A percentile compares a stretch with the other conserved stretches of the same genome.
These are phyloP conservation scores for Pseudonectria buxi DNA, from an alignment of 2,329 filamentous ascomycete species.

Conservation along the genomic window DNA sequence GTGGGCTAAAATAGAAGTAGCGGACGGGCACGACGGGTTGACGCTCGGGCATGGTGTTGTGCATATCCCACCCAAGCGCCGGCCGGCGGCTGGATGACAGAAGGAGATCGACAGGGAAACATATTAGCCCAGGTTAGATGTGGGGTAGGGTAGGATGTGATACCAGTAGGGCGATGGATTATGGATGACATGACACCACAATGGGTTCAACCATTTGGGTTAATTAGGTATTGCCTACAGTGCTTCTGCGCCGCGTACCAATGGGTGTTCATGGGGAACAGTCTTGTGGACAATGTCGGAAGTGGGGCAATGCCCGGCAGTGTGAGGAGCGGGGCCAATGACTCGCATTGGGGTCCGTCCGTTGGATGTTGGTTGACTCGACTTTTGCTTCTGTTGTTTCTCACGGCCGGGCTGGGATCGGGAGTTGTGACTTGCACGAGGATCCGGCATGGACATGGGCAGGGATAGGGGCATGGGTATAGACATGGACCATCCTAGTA, in stretches of 20 bases:
- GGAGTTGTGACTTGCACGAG: not conserved
- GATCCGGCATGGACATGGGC: too few species aligned
- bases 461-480: too few species aligned
- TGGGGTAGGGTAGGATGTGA: constrained; percentile 11
- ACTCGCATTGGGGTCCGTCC: constrained; percentile 21
- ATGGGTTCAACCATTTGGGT: constrained; percentile 1
- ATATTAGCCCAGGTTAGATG: constrained; percentile 22
- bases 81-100: constrained; percentile 7
- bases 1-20: constrained; percentile 33
- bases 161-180: constrained; percentile 1
- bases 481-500: too few species aligned
- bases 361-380: too few species aligned
- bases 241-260: too few species aligned
- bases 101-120: constrained; percentile 3
- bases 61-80: constrained; percentile 16
- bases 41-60: constrained; percentile 15
- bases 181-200: constrained; percentile 4
- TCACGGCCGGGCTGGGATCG: too few species aligned
- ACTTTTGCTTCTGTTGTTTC: too few species aligned
- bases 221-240: too few species aligned
- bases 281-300: too few species aligned
- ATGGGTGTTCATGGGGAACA: too few species aligned
- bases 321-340: constrained; percentile 15
- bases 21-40: constrained; percentile 18
- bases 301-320: constrained; percentile 9